These are phyloP conservation scores for Physcomitrium patens DNA, from an alignment of 225 moss, liverwort and hornwort genomes.

Conservation along the genomic window DNA sequence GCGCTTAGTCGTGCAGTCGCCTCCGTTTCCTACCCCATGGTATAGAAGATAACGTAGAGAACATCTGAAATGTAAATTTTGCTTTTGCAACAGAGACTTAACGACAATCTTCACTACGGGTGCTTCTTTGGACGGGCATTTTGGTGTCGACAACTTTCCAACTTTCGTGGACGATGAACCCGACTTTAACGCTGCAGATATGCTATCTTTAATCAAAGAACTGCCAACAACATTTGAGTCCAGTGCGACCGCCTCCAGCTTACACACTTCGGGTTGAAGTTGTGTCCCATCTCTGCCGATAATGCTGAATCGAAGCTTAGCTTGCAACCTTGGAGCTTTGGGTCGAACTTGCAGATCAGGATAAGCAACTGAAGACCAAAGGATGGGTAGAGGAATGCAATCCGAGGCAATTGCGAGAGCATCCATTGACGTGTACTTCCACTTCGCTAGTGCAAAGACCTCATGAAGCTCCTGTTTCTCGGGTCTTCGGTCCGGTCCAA, in stretches of 20 bases:
- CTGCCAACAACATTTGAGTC: constrained; percentile 22
- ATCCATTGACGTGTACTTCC: constrained; percentile 54
- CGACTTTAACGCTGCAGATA: constrained; percentile 36
- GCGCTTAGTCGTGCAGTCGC: constrained; percentile 17
- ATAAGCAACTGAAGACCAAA: constrained; percentile 67
- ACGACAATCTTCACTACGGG: constrained; percentile 52
- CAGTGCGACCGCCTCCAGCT: constrained; percentile 43
- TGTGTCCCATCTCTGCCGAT: constrained; percentile 42
- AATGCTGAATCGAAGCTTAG: constrained; percentile 49
- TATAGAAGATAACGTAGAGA: constrained; percentile 43
- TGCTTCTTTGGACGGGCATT: constrained; percentile 5
- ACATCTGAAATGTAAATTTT: constrained; percentile 41
- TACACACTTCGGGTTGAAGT: constrained; percentile 44
- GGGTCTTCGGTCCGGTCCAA: constrained; percentile 20
- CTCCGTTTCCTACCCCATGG: constrained; percentile 18
- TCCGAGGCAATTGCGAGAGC: constrained; percentile 54
- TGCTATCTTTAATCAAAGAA: constrained; percentile 38
- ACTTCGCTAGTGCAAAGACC: constrained; percentile 46
- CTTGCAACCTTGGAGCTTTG: constrained; percentile 29
- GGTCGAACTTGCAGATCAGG: constrained; percentile 43
- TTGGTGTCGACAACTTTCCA: constrained; percentile 11
- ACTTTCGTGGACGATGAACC: constrained; percentile 36
- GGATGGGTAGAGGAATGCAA: constrained; percentile 50
- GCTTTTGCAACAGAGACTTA: constrained; percentile 45
- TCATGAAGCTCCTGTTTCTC: constrained; percentile 37